Base-by-base conservation (phyloP, 2,329 filamentous ascomycete species). In the Fusarium algeriense region DNA sequence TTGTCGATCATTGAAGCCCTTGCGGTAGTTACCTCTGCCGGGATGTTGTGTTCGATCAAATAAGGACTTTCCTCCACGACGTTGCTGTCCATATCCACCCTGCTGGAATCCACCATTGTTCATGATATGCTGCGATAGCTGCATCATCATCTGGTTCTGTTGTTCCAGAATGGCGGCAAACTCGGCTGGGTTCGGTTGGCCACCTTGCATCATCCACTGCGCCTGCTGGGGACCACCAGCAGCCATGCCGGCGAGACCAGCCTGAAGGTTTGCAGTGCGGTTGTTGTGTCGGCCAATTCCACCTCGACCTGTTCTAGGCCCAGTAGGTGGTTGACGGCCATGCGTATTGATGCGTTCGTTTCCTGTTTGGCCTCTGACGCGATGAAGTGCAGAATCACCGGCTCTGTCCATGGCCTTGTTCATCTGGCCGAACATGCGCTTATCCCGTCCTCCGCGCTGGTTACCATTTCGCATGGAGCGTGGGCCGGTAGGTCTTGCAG, bases 391-490 rank as follows among this genome's bases (percentile, higher is more conserved):
- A n/a, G 87, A 87, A 74, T 97, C 94, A 73, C 86, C 85, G 38
- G 87, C 86, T 69, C 95, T 91, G 76, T 97, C 93, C 89, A 97
- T 91, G 17, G 91, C 90, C 77, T 93, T 93, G 78, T 92, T 90
- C 78, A 97, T 88, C 74, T 98, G 94, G 53, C 94, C 93, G 61
- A 98, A 86, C 85, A 98, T 90, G 68, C 93, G 90, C 80, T 94
- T 94, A 64, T 93, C 92, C 73, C 93, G 90, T 59, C 89, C 87
- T 60, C 86, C 85, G 60, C 87, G 82, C 58, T 79, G 78, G 75
- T 84, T 88, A 56, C 89, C 63, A 79, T 92, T 93, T 77, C 96
- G 92, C 94, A 98, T 97, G 37, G 95, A 94, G 80, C 95, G 96
- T 20, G 96, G 96, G 61, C 95, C 96, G 55, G 94, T 98, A 13